These are phyloP conservation scores for Tulasnella sp. DNA, from an alignment of 768 basidiomycete genomes.

Conservation along the genomic window DNA sequence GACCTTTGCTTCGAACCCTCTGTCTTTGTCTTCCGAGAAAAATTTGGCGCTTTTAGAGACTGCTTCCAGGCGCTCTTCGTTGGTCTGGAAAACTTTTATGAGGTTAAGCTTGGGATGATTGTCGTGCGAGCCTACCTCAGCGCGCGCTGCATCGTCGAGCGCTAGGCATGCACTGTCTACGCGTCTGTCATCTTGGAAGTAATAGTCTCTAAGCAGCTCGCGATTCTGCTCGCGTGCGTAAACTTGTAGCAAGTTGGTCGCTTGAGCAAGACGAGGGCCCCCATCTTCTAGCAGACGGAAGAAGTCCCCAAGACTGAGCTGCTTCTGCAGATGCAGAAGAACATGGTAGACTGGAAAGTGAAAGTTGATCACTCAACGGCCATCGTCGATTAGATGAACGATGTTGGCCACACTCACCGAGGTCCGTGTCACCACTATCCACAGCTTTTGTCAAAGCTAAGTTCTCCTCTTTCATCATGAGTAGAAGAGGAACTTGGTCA, in stretches of 20 bases:
- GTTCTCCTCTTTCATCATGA: constrained; percentile 90
- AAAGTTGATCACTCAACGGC: background rate
- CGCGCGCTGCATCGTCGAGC: constrained; percentile 65
- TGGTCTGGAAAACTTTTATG: constrained; percentile 41
- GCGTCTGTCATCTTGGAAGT: constrained; percentile 92
- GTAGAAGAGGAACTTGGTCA: constrained; percentile 85
- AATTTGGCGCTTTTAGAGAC: constrained; percentile 82
- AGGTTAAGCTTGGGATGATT: background rate
- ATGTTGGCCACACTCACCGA: constrained; percentile 43
- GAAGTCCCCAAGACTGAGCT: constrained; percentile 77
- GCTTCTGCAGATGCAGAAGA: constrained; percentile 72
- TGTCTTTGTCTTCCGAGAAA: constrained; percentile 91
- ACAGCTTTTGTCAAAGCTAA: constrained; percentile 81
- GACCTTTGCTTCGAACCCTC: constrained; percentile 82
- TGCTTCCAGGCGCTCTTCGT: constrained; percentile 51
- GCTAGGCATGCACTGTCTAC: constrained; percentile 87
- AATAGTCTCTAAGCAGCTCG: constrained; percentile 90
- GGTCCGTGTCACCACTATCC: constrained; percentile 89
- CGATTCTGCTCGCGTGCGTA: constrained; percentile 85
- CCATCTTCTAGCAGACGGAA: constrained; percentile 92
- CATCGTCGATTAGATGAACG: background rate
- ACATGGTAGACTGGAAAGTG: constrained; percentile 73
- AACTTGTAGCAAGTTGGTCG: constrained; percentile 71
- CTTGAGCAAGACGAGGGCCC: constrained; percentile 59
- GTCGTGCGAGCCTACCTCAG: constrained; percentile 37